Conservation (phyloP, 2,329 filamentous ascomycete species). For the Trichoderma brevicompactum region DNA sequence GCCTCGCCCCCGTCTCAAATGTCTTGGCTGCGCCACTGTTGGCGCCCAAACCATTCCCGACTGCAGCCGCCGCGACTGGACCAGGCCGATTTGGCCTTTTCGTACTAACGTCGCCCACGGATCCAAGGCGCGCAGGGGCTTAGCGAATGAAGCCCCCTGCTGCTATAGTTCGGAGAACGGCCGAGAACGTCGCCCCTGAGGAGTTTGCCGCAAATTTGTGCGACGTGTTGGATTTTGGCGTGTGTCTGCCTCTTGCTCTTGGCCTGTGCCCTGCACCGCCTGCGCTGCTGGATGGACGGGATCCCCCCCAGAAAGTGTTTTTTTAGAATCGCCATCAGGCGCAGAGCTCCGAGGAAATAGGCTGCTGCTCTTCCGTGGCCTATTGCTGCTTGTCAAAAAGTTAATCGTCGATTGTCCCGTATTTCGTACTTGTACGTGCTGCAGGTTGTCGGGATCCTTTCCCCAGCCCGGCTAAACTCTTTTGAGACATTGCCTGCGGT, state of each 20-base stretch:
- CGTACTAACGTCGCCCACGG: neutral
- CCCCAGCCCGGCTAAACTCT: neutral
- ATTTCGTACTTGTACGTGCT: neutral
- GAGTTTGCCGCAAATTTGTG: neutral
- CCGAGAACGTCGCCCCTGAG: slow-evolving; percentile 16
- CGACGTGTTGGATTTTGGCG: slow-evolving; percentile 17
- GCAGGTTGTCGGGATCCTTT: neutral
- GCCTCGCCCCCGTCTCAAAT: neutral
- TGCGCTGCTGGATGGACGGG: no score
- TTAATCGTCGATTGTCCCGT: slow-evolving; percentile 9
- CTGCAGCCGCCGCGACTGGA: neutral
- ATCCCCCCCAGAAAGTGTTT: no score
- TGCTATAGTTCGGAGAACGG: slow-evolving; percentile 12
- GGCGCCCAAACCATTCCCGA: slow-evolving; percentile 19
- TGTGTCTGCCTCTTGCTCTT: slow-evolving; percentile 3
- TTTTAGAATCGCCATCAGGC: neutral
- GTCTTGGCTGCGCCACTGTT: slow-evolving; percentile 23
- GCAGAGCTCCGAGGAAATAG: neutral
- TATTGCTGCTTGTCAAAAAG: neutral
- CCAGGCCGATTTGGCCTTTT: neutral
- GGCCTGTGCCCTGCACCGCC: slow-evolving; percentile 1
- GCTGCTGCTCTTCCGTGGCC: neutral
- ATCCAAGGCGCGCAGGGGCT: slow-evolving; percentile 4
- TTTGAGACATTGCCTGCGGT: neutral
- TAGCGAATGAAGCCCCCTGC: slow-evolving; percentile 6